A percentile compares a stretch with the other conserved stretches of the same genome.
These are phyloP conservation scores for Fusarium burgessii DNA, from an alignment of 2,329 filamentous ascomycete species.

Conservation along the genomic window DNA sequence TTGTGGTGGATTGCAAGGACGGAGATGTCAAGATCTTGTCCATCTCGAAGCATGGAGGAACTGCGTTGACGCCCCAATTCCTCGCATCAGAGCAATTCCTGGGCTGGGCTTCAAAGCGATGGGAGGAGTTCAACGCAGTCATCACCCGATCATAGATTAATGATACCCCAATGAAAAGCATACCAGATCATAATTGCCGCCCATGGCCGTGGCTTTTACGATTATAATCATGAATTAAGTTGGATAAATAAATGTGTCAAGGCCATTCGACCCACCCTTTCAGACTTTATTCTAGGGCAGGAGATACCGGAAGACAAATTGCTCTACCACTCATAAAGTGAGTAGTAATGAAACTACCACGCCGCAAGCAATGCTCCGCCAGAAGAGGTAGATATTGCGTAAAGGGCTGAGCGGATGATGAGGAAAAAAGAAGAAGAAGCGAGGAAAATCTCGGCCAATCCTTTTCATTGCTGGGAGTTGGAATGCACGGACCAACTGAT, in stretches of 20 bases:
- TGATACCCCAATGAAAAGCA: conserved; percentile 43
- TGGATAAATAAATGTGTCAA: conserved; percentile 67
- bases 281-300: conserved; percentile 83
- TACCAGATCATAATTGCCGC: conserved; percentile 2
- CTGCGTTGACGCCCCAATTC: conserved; percentile 72
- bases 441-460: conserved; percentile 45
- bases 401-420: conserved; percentile 48
- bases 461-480: conserved; percentile 14
- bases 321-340: conserved; percentile 71
- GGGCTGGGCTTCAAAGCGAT: conserved; percentile 51
- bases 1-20: conserved; percentile 77
- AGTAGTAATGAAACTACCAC: conserved; percentile 65
- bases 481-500: conserved; percentile 42
- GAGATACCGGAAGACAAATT: conserved; percentile 82
- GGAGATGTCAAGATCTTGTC: conserved; percentile 70
- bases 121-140: conserved; percentile 52
- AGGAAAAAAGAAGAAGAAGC: conserved; percentile 43
- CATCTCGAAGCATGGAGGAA: conserved; percentile 88
- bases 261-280: conserved; percentile 86
- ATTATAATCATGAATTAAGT: conserved; percentile 7
- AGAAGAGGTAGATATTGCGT: conserved; percentile 48
- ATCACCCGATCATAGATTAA: conserved; percentile 49
- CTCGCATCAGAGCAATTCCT: conserved; percentile 72
- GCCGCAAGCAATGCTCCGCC: conserved; percentile 45
- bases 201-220: not conserved